Base-by-base conservation (phyloP, 2,329 filamentous ascomycete species). In the Stagonosporopsis tanaceti region DNA sequence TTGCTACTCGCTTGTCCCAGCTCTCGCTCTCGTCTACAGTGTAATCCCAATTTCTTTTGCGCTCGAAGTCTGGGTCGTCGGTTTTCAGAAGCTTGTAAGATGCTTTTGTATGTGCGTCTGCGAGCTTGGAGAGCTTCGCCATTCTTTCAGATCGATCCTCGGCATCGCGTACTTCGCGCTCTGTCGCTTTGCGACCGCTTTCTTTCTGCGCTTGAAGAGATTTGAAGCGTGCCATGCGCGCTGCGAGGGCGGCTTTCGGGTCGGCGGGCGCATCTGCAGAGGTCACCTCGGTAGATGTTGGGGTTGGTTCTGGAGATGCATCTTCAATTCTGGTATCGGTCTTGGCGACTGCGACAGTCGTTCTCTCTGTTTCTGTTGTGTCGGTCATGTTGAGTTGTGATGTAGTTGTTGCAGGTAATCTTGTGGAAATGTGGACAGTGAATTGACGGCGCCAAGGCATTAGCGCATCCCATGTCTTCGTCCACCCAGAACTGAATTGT, bases 11-110 rank as follows among this genome's bases (percentile, higher is more conserved):
- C 79, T 89, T 89, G 77, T 99, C 95, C 95, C 95, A 99, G 65
- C 85, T 87, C 79, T 97, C 95, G 67, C 88, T 91, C 79, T 99
- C 95, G 63, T 99, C 95, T 6, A 94, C 82, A 0, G 95, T 99
- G 91, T 95, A 99, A 80, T 98, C 95, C 95, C 95, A 99, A 1
- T 95, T 95, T 38, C 95, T 89, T 79, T 98, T 97, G 65, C 95
- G 91, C 82, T 99, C 95, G 72, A 98, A 99, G 76, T 98, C 95
- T 53, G 91, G 92, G 1, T 93, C 89, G 69, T 97, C 93, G 4
- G 93, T 92, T 80, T 97, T 97, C 40, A 97, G 84, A 0, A 99
- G 86, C 73, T 98, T 99, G 76, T 97, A 92, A 6, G 90, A 88
- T 20, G 95, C 94, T 65, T 95, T 88, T 53, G 92, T 93, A 69